phyloP scores from a whole-genome alignment of 2,329 filamentous ascomycete genomes.

The Coniella vitis region DNA sequence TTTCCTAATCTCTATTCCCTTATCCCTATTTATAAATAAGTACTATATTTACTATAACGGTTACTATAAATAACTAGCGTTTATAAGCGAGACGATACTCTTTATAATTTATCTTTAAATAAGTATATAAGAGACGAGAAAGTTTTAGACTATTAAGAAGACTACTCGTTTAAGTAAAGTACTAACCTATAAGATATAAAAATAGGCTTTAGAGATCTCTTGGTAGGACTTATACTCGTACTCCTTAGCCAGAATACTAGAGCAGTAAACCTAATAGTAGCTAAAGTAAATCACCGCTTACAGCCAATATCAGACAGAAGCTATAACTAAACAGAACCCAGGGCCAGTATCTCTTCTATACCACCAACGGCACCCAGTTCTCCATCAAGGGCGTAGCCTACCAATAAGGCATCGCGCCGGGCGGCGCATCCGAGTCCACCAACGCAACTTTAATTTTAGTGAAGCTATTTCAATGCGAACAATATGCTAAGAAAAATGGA shows the following conservation, averaged over 20 bases:
- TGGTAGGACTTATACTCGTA: background rate
- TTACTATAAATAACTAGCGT: too few relatives aligned
- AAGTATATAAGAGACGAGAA: too few relatives aligned
- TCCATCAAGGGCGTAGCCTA: slow-evolving; percentile 94
- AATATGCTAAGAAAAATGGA: too few relatives aligned
- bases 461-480: too few relatives aligned
- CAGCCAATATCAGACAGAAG: background rate
- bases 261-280: slow-evolving; percentile 1
- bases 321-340: background rate
- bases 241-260: background rate
- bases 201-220: background rate
- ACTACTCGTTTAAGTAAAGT: too few relatives aligned
- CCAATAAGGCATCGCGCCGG: slow-evolving; percentile 61
- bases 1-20: too few relatives aligned
- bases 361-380: slow-evolving; percentile 54
- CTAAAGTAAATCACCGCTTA: background rate
- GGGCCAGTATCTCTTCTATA: slow-evolving; percentile 62
- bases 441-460: slow-evolving; percentile 57
- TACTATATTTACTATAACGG: too few relatives aligned
- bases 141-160: too few relatives aligned
- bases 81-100: too few relatives aligned
- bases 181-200: too few relatives aligned
- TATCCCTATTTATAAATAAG: too few relatives aligned
- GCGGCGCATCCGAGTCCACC: slow-evolving; percentile 44
- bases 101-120: too few relatives aligned